phyloP scores from a whole-genome alignment of 768 basidiomycete genomes.

The Calocybe indica region DNA sequence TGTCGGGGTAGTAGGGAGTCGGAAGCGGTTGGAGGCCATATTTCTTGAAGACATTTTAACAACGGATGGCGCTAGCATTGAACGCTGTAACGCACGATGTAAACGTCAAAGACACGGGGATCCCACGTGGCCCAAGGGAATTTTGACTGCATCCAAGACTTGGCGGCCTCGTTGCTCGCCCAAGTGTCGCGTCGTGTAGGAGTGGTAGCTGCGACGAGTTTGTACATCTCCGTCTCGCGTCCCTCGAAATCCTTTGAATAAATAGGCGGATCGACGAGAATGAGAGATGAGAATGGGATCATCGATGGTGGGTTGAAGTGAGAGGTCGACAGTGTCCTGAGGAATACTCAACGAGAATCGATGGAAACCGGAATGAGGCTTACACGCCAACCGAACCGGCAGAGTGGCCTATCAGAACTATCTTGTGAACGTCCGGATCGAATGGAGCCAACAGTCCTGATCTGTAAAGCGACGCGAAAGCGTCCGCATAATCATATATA shows the following conservation, averaged over 20 bases:
- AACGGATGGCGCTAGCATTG: neutral
- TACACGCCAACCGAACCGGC: slow-evolving; percentile 25
- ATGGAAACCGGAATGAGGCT: slow-evolving; percentile 3
- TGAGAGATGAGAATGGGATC: slow-evolving; percentile 24
- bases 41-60: slow-evolving; percentile 6
- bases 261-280: slow-evolving; percentile 16
- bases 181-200: slow-evolving; percentile 20
- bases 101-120: slow-evolving; percentile 18
- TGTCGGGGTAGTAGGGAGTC: slow-evolving; percentile 10
- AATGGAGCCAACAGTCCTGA: neutral
- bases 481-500: neutral
- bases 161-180: slow-evolving; percentile 19
- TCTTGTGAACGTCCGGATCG: slow-evolving; percentile 13
- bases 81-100: slow-evolving; percentile 14
- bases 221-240: slow-evolving; percentile 6
- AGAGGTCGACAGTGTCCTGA: slow-evolving; percentile 13
- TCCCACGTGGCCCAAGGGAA: slow-evolving; percentile 26
- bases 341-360: neutral
- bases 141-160: slow-evolving; percentile 14
- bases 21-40: slow-evolving; percentile 8
- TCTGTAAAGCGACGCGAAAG: neutral
- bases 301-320: slow-evolving; percentile 13
- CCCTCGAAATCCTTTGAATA: slow-evolving; percentile 16
- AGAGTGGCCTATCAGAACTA: slow-evolving; percentile 27
- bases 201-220: slow-evolving; percentile 13